These are phyloP conservation scores for Polygonum maritimum DNA, from an alignment of 148 eudicot genomes.

Conservation along the genomic window DNA sequence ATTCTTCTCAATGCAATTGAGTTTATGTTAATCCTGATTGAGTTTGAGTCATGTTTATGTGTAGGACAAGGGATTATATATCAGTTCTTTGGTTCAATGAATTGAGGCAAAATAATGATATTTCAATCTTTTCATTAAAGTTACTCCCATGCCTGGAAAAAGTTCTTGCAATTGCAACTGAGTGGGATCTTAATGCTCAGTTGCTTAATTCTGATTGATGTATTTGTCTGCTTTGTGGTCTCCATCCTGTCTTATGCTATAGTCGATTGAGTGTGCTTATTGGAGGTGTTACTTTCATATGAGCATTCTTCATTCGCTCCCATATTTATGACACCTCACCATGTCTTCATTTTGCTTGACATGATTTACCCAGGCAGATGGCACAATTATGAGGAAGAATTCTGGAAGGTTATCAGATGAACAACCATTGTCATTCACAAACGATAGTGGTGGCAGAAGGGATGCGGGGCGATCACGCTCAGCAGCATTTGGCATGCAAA, in stretches of 20 bases:
- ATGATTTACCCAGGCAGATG: constrained; percentile 9
- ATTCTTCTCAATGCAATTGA: too few relatives aligned
- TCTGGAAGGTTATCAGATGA: constrained; percentile 6
- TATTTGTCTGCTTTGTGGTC: too few relatives aligned
- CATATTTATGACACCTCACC: background rate
- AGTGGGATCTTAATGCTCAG: background rate
- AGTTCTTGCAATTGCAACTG: background rate
- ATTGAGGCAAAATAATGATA: background rate
- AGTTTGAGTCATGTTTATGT: too few relatives aligned
- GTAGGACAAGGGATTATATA: too few relatives aligned
- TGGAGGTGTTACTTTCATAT: background rate
- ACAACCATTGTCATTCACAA: background rate
- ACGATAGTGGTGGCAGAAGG: background rate
- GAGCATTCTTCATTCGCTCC: background rate
- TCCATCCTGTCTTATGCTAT: background rate
- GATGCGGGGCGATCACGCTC: constrained; percentile 3
- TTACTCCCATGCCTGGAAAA: background rate
- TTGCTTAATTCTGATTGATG: background rate
- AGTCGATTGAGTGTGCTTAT: background rate
- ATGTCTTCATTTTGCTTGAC: background rate
- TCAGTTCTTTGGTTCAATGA: background rate
- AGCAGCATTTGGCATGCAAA: background rate
- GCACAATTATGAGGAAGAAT: constrained; percentile 6
- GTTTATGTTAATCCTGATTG: too few relatives aligned
- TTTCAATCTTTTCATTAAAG: background rate